A percentile compares a stretch with the other conserved stretches of the same genome.
Evolutionary conservation across 768 basidiomycete genomes (phyloP).

Genomic region (Clavaria fumosa): DNA sequence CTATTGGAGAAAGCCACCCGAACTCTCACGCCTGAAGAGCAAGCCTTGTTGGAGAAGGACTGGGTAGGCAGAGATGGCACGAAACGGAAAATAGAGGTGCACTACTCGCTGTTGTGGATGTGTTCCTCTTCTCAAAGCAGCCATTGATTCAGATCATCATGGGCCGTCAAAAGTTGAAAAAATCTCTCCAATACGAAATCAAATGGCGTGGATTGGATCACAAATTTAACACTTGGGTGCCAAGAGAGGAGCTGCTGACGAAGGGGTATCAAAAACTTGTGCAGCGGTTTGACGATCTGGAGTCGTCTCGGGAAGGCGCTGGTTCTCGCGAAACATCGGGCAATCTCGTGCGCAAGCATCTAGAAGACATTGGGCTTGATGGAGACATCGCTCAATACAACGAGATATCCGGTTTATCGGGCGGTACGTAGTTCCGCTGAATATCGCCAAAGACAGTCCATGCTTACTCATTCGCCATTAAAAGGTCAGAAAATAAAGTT

Average conservation of each 20-base stretch:
- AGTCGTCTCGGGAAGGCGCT: slow-evolving; percentile 90
- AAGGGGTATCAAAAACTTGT: slow-evolving; percentile 86
- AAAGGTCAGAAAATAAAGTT: slow-evolving; percentile 92
- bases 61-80: slow-evolving; percentile 88
- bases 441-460: slow-evolving; percentile 6
- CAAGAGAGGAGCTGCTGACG: slow-evolving; percentile 69
- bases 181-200: slow-evolving; percentile 85
- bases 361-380: slow-evolving; percentile 92
- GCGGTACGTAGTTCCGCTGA: no score
- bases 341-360: slow-evolving; percentile 72
- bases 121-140: not conserved
- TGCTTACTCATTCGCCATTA: slow-evolving; percentile 8
- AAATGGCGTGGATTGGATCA: slow-evolving; percentile 78
- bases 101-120: not conserved
- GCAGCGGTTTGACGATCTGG: slow-evolving; percentile 91
- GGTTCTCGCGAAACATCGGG: slow-evolving; percentile 77
- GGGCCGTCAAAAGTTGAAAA: slow-evolving; percentile 96
- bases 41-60: slow-evolving; percentile 59
- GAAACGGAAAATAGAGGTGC: slow-evolving; percentile 79
- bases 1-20: slow-evolving; percentile 84
- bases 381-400: slow-evolving; percentile 98
- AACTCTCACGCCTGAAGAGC: slow-evolving; percentile 78
- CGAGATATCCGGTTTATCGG: slow-evolving; percentile 86
- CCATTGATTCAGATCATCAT: slow-evolving; percentile 45
- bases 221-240: slow-evolving; percentile 82